phyloP scores from a whole-genome alignment of 768 basidiomycete species.

The Leccinum obscurum region DNA sequence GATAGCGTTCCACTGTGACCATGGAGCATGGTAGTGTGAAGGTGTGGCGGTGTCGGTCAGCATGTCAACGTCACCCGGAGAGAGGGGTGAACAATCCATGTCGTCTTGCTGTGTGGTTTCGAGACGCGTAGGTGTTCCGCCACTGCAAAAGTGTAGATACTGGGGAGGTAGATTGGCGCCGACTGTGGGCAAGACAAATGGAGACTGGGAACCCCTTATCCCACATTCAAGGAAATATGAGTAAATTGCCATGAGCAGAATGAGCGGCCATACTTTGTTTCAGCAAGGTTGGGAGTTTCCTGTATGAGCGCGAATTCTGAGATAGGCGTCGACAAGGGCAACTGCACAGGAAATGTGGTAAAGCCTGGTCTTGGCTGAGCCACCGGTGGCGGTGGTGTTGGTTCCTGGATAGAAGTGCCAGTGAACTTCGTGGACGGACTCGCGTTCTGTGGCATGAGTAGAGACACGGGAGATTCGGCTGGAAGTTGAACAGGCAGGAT shows the following conservation, averaged over 20 bases:
- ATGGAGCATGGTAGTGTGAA: not conserved
- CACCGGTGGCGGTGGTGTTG: not conserved
- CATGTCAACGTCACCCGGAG: conserved; percentile 17
- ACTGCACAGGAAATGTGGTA: not conserved
- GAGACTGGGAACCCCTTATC: not conserved
- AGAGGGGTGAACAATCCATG: conserved; percentile 16
- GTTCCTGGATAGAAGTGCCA: not conserved
- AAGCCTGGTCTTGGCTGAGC: not conserved
- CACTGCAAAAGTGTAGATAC: not conserved
- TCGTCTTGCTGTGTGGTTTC: conserved; percentile 2
- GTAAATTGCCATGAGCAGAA: not conserved
- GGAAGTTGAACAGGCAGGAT: not conserved
- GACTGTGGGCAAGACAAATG: not conserved
- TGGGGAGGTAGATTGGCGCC: not conserved
- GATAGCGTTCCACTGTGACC: conserved; percentile 3
- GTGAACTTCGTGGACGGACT: not conserved
- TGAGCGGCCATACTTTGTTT: not conserved
- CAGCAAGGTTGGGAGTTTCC: not conserved
- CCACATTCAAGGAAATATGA: not conserved
- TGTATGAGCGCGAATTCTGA: not conserved
- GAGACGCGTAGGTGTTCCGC: not conserved
- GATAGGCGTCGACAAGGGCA: not conserved
- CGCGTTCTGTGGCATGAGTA: not conserved
- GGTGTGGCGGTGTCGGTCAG: conserved; percentile 4
- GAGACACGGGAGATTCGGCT: not conserved